phyloP scores from a whole-genome alignment of 2,329 filamentous ascomycete species.

The Mariannaea elegans region DNA sequence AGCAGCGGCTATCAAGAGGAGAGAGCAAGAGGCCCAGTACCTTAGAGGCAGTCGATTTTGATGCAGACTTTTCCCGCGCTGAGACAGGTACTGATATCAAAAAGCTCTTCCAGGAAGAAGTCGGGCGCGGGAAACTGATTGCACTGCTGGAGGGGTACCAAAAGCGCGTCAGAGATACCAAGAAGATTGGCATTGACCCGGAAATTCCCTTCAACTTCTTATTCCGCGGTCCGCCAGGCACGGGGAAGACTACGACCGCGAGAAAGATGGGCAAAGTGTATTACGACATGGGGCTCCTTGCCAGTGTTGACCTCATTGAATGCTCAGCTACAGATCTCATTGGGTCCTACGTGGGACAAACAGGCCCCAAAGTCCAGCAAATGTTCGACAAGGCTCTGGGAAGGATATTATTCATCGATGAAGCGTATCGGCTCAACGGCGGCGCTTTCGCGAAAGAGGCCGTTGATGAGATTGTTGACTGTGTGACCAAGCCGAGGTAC shows the following conservation, averaged over 20 bases:
- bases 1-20: conserved; percentile 31
- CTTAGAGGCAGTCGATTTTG: conserved; percentile 78
- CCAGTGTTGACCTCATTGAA: conserved; percentile 67
- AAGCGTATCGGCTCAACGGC: conserved; percentile 71
- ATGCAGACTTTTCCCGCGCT: conserved; percentile 67
- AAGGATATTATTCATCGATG: conserved; percentile 75
- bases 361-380: conserved; percentile 69
- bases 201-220: conserved; percentile 73
- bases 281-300: conserved; percentile 77
- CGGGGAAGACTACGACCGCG: conserved; percentile 78
- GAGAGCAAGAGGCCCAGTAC: conserved; percentile 60
- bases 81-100: conserved; percentile 55
- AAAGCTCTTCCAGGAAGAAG: conserved; percentile 64
- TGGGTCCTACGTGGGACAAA: conserved; percentile 74
- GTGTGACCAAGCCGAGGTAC: conserved; percentile 64
- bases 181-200: conserved; percentile 39
- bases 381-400: conserved; percentile 70
- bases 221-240: conserved; percentile 72
- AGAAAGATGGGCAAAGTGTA: conserved; percentile 79
- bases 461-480: conserved; percentile 62
- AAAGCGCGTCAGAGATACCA: conserved; percentile 47
- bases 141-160: conserved; percentile 64
- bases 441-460: conserved; percentile 66
- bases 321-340: conserved; percentile 75
- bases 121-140: conserved; percentile 67